phyloP scores from a whole-genome alignment of 177 flowering plant species.

The Vitis hybrid region DNA sequence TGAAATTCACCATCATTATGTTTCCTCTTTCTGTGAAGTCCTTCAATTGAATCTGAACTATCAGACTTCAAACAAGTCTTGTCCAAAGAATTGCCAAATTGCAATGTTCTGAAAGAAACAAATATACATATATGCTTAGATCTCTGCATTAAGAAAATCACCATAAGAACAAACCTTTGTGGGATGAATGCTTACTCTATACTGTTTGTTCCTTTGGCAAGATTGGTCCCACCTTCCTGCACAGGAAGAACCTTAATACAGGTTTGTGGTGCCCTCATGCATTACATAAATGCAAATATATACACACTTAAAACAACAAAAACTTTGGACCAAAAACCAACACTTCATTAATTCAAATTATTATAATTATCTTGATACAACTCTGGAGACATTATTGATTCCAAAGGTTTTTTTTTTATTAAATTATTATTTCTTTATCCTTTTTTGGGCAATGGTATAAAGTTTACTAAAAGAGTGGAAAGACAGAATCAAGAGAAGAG shows the following conservation, averaged over 20 bases:
- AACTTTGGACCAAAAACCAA: too few species aligned
- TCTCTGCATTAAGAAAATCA: slow-evolving; percentile 1
- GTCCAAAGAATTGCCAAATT: slow-evolving; percentile 21
- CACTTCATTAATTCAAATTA: too few species aligned
- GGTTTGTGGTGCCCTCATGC: too few species aligned
- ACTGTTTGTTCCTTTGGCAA: slow-evolving; percentile 10
- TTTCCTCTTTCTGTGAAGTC: slow-evolving; percentile 25
- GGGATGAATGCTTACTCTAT: slow-evolving; percentile 20
- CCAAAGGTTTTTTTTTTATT: too few species aligned
- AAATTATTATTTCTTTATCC: too few species aligned
- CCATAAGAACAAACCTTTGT: neutral
- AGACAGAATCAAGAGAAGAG: too few species aligned
- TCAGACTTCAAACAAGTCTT: slow-evolving; percentile 16
- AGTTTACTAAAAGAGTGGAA: too few species aligned
- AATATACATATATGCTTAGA: slow-evolving; percentile 5
- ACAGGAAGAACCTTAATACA: neutral
- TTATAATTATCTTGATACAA: too few species aligned
- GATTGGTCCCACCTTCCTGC: slow-evolving; percentile 23
- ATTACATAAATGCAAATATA: too few species aligned
- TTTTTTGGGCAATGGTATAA: too few species aligned
- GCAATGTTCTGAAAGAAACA: slow-evolving; percentile 34
- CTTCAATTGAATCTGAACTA: slow-evolving; percentile 19
- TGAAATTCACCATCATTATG: slow-evolving; percentile 6
- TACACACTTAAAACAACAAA: too few species aligned
- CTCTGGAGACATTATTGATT: too few species aligned